These are phyloP conservation scores for Paraconiothyrium sp. DNA, from an alignment of 2,329 filamentous ascomycete genomes.

Conservation along the genomic window DNA sequence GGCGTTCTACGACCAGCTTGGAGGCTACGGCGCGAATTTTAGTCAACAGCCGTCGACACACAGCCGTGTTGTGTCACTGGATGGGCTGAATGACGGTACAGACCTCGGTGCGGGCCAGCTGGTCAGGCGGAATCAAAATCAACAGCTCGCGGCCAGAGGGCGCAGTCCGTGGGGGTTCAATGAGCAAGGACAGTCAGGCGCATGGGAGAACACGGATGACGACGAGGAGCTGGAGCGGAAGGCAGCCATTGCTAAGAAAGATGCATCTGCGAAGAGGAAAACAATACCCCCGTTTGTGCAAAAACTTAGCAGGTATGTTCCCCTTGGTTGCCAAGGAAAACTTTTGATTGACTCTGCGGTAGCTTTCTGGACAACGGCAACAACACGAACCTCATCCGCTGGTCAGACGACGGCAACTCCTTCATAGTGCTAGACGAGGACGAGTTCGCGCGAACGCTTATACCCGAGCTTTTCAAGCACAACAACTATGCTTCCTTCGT, in stretches of 20 bases:
- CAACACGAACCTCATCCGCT: slow-evolving; percentile 93
- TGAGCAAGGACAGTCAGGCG: slow-evolving; percentile 54
- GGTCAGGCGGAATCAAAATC: slow-evolving; percentile 57
- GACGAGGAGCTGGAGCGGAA: slow-evolving; percentile 81
- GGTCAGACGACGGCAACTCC: slow-evolving; percentile 95
- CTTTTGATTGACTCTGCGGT: slow-evolving; percentile 29
- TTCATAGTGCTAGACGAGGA: slow-evolving; percentile 98
- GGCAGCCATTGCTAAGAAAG: slow-evolving; percentile 83
- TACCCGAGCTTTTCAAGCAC: slow-evolving; percentile 80
- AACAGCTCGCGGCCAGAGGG: slow-evolving; percentile 55
- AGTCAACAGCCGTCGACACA: slow-evolving; percentile 28
- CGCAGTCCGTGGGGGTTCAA: slow-evolving; percentile 49
- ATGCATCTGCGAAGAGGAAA: slow-evolving; percentile 89
- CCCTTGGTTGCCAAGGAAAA: slow-evolving; percentile 3
- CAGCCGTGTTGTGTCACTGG: slow-evolving; percentile 46
- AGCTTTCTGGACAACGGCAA: slow-evolving; percentile 94
- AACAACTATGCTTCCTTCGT: slow-evolving; percentile 84
- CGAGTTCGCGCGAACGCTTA: slow-evolving; percentile 78
- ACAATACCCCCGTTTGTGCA: slow-evolving; percentile 98
- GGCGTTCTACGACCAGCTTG: slow-evolving; percentile 47
- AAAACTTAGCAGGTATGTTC: slow-evolving; percentile 88
- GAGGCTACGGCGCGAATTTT: slow-evolving; percentile 33
- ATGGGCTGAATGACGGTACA: slow-evolving; percentile 36
- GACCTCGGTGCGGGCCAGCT: slow-evolving; percentile 53
- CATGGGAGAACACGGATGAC: slow-evolving; percentile 72